Conservation (phyloP, 2,329 filamentous ascomycete genomes). For the Nannizziopsis arthrosporioides region DNA sequence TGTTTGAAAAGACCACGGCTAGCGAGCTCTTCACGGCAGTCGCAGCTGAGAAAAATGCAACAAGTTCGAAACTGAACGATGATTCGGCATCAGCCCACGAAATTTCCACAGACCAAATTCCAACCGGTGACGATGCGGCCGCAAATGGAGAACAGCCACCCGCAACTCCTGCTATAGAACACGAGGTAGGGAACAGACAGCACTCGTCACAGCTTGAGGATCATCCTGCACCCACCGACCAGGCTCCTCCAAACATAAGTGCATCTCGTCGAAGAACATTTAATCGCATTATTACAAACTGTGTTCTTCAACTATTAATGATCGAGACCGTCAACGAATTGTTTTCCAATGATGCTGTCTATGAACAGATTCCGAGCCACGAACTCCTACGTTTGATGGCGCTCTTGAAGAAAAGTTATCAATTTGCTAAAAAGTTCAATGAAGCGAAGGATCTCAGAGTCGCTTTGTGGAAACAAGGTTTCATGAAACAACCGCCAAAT, state of each 20-base stretch:
- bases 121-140: conserved; percentile 18
- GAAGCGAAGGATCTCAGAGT: conserved; percentile 92
- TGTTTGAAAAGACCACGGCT: conserved; percentile 89
- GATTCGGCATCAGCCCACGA: conserved; percentile 19
- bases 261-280: conserved; percentile 89
- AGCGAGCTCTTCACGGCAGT: conserved; percentile 89
- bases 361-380: conserved; percentile 77
- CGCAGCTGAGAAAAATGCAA: conserved; percentile 27
- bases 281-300: conserved; percentile 98
- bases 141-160: conserved; percentile 12
- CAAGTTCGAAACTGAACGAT: conserved; percentile 22
- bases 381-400: conserved; percentile 88
- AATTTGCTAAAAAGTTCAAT: conserved; percentile 96
- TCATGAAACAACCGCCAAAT: conserved; percentile 99
- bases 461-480: conserved; percentile 89
- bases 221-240: conserved; percentile 63
- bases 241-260: conserved; percentile 82
- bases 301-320: conserved; percentile 94
- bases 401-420: conserved; percentile 86
- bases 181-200: conserved; percentile 20
- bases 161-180: conserved; percentile 15
- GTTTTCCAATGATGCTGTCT: conserved; percentile 93
- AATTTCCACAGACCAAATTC: conserved; percentile 19
- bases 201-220: conserved; percentile 57
- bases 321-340: conserved; percentile 98